Conservation (phyloP, 768 basidiomycete genomes). For the Serendipita indica region DNA sequence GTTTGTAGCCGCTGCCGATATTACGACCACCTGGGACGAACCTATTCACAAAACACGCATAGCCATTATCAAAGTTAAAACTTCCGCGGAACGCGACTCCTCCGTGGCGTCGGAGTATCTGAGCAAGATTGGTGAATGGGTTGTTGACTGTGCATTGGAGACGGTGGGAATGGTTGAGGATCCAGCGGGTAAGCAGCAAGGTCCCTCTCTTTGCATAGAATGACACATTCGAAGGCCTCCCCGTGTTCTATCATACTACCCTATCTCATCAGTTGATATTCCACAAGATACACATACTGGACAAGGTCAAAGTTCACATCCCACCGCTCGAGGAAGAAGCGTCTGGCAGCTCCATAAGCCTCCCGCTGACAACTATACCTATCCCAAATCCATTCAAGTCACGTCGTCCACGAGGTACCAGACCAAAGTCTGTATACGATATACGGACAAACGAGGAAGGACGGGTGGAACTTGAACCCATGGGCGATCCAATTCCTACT, state of each 20-base stretch:
- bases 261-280: neutral
- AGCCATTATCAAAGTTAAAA: slow-evolving; percentile 14
- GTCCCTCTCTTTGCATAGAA: neutral
- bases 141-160: slow-evolving; percentile 33
- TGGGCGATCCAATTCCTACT: neutral
- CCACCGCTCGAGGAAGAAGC: neutral
- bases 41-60: slow-evolving; percentile 13
- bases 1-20: slow-evolving; percentile 12
- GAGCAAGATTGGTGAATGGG: slow-evolving; percentile 39
- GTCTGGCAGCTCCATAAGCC: neutral
- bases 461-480: neutral
- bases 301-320: neutral
- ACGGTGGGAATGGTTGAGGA: slow-evolving; percentile 34
- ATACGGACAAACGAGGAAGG: neutral
- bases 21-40: neutral
- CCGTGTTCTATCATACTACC: neutral
- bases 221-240: neutral
- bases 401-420: neutral
- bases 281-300: neutral
- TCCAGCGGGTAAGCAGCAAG: slow-evolving; percentile 15
- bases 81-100: slow-evolving; percentile 7
- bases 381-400: slow-evolving; percentile 5
- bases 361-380: neutral
- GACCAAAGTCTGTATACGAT: neutral
- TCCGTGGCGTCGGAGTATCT: slow-evolving; percentile 22